Conservation (phyloP, 441 rosid genomes). For the Gossypium lobatum region DNA sequence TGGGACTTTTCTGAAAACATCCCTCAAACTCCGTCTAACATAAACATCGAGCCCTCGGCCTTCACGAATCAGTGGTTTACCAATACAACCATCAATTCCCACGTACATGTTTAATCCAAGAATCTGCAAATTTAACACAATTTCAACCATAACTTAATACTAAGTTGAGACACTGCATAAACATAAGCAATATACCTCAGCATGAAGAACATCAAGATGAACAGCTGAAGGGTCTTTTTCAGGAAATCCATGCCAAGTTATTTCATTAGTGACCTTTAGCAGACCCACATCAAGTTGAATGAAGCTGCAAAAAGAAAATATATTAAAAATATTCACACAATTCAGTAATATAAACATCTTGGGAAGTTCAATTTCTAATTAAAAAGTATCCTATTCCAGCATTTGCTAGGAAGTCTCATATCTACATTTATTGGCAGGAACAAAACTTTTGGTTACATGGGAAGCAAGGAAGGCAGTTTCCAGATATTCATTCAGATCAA, state of each 20-base stretch:
- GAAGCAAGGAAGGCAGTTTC: neutral
- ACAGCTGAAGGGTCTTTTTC: constrained; percentile 92
- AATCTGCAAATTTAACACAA: constrained; percentile 51
- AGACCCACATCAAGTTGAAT: constrained; percentile 94
- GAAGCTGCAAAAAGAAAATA: constrained; percentile 50
- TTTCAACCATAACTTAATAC: constrained; percentile 14
- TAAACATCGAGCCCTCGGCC: constrained; percentile 80
- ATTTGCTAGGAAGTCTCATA: neutral
- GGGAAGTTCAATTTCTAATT: constrained; percentile 4
- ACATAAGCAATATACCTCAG: constrained; percentile 59
- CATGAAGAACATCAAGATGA: constrained; percentile 90
- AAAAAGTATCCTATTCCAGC: neutral
- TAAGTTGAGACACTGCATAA: constrained; percentile 8
- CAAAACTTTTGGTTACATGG: neutral
- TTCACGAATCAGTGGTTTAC: constrained; percentile 89
- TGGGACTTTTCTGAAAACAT: constrained; percentile 91
- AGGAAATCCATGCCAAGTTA: constrained; percentile 88
- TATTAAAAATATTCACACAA: constrained; percentile 15
- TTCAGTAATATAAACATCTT: neutral
- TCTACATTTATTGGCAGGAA: neutral
- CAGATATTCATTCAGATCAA: neutral
- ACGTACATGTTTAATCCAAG: constrained; percentile 93
- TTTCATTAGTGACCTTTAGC: constrained; percentile 82
- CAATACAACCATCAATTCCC: constrained; percentile 75
- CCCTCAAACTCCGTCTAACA: constrained; percentile 93